Evolutionary conservation across 2,329 filamentous ascomycete species (phyloP), one percentile per base, ranked within the genome.

Genomic region (Cladosporium sp.): DNA sequence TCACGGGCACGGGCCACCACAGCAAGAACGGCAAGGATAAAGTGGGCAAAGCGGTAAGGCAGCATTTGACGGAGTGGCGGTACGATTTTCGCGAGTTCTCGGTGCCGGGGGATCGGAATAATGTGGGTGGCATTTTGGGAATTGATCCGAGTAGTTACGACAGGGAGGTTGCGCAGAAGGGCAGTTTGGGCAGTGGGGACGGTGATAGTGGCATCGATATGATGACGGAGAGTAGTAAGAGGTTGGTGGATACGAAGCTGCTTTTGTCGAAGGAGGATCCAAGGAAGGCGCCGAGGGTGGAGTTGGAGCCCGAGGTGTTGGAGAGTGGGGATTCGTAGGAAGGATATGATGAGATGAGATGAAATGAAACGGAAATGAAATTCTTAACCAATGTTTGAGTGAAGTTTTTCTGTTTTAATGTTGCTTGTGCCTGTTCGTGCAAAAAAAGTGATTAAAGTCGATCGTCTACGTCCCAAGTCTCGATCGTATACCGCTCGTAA

Each of bases 1-100:
- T 99, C 67, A 96, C 91, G 1, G 93, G 93, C 39, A 97, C 92
- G 1, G 93, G 92, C 3, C 91, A 97, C 64, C 93, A 99, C 71
- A 95, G 89, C 68, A 97, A 97, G 76, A 96, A 96, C 65, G 92
- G 93, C 62, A 97, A 97, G 69, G 93, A 99, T 71, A 99, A 99
- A 72, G 89, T 99, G 30, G 92, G 92, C 65, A 96, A 95, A 72
- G 90, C 91, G 1, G 85, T 97, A 55, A 85, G 93, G 49, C 83
- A 81, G 58, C 97, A 95, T 73, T 75, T 99, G 50, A 95, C 92
- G 65, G 92, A 97, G 67, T 96, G 91, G 90, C 83, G 89, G 56
- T 99, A 96, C 66, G 87, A 89, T 0, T 99, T 92, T 71, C 86
- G 92, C 49, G 93, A 99, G 70, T 99, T 99, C 70, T 93, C 88